Evolutionary conservation across 2,329 filamentous ascomycete genomes (phyloP).

Genomic region (Metarhizium sp.): DNA sequence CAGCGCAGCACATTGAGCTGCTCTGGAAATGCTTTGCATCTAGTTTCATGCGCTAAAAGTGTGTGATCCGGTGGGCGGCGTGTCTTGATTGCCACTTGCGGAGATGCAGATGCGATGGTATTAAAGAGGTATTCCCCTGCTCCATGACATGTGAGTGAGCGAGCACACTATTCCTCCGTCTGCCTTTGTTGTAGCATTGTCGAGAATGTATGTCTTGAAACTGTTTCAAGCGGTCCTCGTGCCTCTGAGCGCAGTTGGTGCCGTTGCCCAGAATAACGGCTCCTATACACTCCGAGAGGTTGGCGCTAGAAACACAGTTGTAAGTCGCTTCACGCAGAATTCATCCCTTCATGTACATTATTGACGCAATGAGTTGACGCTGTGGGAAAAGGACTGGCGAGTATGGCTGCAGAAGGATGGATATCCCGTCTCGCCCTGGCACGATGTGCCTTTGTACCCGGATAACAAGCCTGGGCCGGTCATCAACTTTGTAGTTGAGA

Average conservation of each 20-base stretch:
- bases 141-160: background rate
- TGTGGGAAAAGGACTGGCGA: slow-evolving; percentile 25
- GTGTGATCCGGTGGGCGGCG: too few species aligned
- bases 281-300: slow-evolving; percentile 20
- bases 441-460: slow-evolving; percentile 31
- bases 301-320: slow-evolving; percentile 28
- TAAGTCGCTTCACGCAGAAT: slow-evolving; percentile 7
- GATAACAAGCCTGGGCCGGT: slow-evolving; percentile 21
- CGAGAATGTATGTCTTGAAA: background rate
- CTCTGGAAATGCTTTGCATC: too few species aligned
- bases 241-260: background rate
- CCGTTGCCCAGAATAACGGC: background rate
- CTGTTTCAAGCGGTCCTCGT: background rate
- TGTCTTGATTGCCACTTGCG: background rate
- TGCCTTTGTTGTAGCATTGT: too few species aligned
- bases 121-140: too few species aligned
- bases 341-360: background rate
- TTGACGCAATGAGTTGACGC: background rate
- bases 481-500: slow-evolving; percentile 31
- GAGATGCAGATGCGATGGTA: background rate
- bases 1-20: too few species aligned
- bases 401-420: slow-evolving; percentile 30
- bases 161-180: background rate
- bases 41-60: too few species aligned
- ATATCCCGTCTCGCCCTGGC: slow-evolving; percentile 30